Evolutionary conservation across 1,139 yeast genomes (phyloP), one percentile per base, ranked within the genome.

Genomic region (Sugiyamaella paludigena): DNA sequence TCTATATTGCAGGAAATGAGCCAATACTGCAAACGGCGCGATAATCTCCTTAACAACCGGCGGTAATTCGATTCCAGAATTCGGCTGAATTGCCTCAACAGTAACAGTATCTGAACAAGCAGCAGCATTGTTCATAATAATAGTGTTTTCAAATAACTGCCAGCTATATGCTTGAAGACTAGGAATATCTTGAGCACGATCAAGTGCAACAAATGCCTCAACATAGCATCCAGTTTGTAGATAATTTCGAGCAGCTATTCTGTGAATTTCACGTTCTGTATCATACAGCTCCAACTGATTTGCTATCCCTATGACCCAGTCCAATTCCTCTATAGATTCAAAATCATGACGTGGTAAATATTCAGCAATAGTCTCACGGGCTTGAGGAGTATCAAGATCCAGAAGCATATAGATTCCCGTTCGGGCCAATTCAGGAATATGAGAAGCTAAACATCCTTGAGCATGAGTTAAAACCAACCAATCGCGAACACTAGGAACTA

Each of bases 1-100:
- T 48, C 60, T 68, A 50, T 45, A 62, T 16, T 67, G 64, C 63
- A 75, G 76, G 57, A 75, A 81, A 53, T 76, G 79, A 48, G 70
- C 73, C 42, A 85, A 68, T 0, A 84, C 83, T 0, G 87, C 91
- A 62, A 83, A 84, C 28, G 94, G 94, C 0, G 92, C 72, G 44
- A 85, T 66, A 40, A 85, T 77, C 64, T 84, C 89, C 56, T 80
- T 78, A 52, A 85, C 76, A 1, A 79, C 72, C 1, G 86, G 81
- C 32, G 83, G 77, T 7, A 61, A 48, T 15, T 59, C 61, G 12
- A 48, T 28, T 11, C 50, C 55, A 19, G 50, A 43, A 28, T 50
- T 43, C n/a, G 54, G 50, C 34, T 49, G 40, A 16, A 77, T 67
- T 5, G 65, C 64, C 2, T 61, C 55, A 7, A 62, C 60, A 4